phyloP scores from a whole-genome alignment of 2,329 filamentous ascomycete genomes.

The Fusarium ramigenum region DNA sequence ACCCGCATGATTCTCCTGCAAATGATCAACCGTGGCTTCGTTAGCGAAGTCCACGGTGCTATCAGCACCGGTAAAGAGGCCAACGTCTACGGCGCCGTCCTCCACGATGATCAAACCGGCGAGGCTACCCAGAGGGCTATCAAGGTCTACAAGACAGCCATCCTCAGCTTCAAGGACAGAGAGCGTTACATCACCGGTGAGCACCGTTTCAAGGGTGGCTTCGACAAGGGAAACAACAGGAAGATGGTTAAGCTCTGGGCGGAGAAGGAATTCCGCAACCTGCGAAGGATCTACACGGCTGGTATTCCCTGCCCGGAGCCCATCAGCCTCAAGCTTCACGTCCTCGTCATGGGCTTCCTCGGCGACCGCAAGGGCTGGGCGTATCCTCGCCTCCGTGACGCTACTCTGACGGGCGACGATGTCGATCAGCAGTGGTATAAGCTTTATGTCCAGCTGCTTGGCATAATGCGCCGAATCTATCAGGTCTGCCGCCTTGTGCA shows the following conservation, averaged over 20 bases:
- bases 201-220: slow-evolving; percentile 88
- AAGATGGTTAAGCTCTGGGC: slow-evolving; percentile 99
- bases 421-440: slow-evolving; percentile 76
- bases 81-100: slow-evolving; percentile 93
- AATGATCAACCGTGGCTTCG: slow-evolving; percentile 91
- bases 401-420: slow-evolving; percentile 75
- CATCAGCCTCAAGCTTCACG: slow-evolving; percentile 88
- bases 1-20: slow-evolving; percentile 96
- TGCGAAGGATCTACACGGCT: slow-evolving; percentile 83
- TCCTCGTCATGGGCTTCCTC: slow-evolving; percentile 93
- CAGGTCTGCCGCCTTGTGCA: slow-evolving; percentile 92
- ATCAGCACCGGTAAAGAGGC: slow-evolving; percentile 98
- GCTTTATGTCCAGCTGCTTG: slow-evolving; percentile 84
- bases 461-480: slow-evolving; percentile 92
- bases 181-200: slow-evolving; percentile 96
- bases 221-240: slow-evolving; percentile 92
- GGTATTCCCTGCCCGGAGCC: slow-evolving; percentile 93
- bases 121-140: slow-evolving; percentile 80
- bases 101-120: slow-evolving; percentile 63
- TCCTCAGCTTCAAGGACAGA: slow-evolving; percentile 96
- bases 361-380: slow-evolving; percentile 88
- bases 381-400: slow-evolving; percentile 88
- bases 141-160: slow-evolving; percentile 99
- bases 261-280: slow-evolving; percentile 96
- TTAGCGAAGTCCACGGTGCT: slow-evolving; percentile 93